Conservation (phyloP, 768 basidiomycete genomes). For the Xanthoconium purpureum region DNA sequence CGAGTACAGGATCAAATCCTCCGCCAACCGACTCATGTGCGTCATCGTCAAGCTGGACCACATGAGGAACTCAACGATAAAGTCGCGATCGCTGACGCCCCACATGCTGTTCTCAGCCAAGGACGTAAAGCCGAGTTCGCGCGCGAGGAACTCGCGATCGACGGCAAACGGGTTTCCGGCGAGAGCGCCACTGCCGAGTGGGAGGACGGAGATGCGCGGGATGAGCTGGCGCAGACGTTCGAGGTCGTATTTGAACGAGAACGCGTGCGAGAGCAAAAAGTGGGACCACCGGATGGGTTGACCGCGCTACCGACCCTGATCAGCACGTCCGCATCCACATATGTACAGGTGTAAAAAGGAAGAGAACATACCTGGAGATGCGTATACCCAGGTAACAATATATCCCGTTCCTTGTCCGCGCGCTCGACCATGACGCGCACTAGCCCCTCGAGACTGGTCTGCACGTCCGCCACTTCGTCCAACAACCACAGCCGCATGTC, state of each 20-base stretch:
- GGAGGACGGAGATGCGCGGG: slow-evolving; percentile 89
- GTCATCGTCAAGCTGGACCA: slow-evolving; percentile 92
- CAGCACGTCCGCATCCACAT: neutral
- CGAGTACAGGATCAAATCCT: slow-evolving; percentile 95
- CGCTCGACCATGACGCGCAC: slow-evolving; percentile 88
- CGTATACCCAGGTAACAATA: slow-evolving; percentile 93
- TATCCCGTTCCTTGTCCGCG: slow-evolving; percentile 90
- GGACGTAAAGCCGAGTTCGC: slow-evolving; percentile 84
- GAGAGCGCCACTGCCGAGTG: slow-evolving; percentile 90
- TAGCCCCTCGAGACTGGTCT: slow-evolving; percentile 67
- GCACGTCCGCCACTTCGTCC: slow-evolving; percentile 66
- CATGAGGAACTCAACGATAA: slow-evolving; percentile 95
- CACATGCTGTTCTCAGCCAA: slow-evolving; percentile 96
- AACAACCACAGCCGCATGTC: slow-evolving; percentile 97
- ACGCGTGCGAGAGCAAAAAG: slow-evolving; percentile 90
- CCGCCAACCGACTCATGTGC: slow-evolving; percentile 91
- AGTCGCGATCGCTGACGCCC: slow-evolving; percentile 96
- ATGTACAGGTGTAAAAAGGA: neutral
- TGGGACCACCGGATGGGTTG: slow-evolving; percentile 99
- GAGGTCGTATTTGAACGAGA: slow-evolving; percentile 88
- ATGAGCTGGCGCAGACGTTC: slow-evolving; percentile 79
- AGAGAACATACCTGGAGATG: slow-evolving; percentile 74
- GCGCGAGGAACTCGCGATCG: slow-evolving; percentile 88
- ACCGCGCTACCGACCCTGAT: slow-evolving; percentile 60
- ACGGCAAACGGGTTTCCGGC: slow-evolving; percentile 96